Percentiles rank a stretch among this genome's conserved stretches.
Conservation (phyloP, 108 stramenopile genomes). For the Aurantiochytrium sp. region DNA sequence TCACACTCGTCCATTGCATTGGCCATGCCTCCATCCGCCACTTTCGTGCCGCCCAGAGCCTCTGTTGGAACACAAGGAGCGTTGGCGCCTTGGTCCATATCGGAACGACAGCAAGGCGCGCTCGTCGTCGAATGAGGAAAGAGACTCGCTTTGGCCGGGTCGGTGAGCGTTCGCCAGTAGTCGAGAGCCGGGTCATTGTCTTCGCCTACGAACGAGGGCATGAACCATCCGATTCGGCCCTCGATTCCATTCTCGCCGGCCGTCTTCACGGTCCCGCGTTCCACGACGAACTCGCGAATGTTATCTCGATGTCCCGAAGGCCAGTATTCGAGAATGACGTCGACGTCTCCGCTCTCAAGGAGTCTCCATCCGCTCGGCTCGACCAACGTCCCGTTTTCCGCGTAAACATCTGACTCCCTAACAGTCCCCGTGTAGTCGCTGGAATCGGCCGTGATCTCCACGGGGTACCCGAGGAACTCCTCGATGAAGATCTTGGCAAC, state of each 20-base stretch:
- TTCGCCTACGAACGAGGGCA: neutral
- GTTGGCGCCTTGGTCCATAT: neutral
- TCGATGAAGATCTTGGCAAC: slow-evolving; percentile 13
- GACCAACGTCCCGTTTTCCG: neutral
- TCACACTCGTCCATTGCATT: neutral
- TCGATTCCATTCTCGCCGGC: neutral
- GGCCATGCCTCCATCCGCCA: neutral
- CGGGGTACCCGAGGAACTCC: neutral
- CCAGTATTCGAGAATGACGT: neutral
- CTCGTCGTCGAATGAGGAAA: neutral
- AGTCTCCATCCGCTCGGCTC: neutral
- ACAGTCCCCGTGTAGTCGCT: neutral
- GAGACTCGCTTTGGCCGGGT: neutral
- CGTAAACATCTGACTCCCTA: neutral
- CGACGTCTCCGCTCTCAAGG: neutral
- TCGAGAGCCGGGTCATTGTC: neutral
- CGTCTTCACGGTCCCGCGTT: neutral
- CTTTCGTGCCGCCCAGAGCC: neutral
- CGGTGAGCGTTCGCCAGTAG: neutral
- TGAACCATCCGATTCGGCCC: neutral
- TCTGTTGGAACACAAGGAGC: neutral
- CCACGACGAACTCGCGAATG: neutral
- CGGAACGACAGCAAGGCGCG: neutral
- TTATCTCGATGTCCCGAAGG: neutral
- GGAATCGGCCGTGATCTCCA: neutral